Evolutionary conservation across 306 rosid genomes (phyloP), one percentile per base, ranked within the genome.

Genomic region (Dryas drummondii): DNA sequence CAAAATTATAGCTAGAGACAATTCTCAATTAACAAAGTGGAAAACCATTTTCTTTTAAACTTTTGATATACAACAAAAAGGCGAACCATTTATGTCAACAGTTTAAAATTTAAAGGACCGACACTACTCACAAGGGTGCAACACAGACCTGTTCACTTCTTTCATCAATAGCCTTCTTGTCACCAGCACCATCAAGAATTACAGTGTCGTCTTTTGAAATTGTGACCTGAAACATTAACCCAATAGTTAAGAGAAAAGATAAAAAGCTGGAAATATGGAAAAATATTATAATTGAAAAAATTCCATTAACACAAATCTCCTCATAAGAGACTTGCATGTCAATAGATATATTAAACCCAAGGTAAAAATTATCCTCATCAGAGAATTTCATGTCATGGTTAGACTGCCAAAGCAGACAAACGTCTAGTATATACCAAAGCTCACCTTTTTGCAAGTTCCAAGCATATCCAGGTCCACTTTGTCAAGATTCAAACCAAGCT

Each of bases 131-230:
- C 74, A 56, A 53, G 41, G 32, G 68, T 48, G 64, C 59, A 9
- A 78, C 41, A 82, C 81, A 75, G 63, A 91, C 98, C 98, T 91
- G 98, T 59, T 94, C 98, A 73, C 96, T 91, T 91, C 98, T 90
- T 80, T 94, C 97, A 79, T 94, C 98, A 19, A 94, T 84, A 4
- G 74, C 60, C 82, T 84, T 87, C 89, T 94, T 94, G 87, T 94
- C 97, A 76, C 97, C 98, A 17, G 93, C 91, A 48, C 97, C 98
- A 10, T 94, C 97, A 72, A 94, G 97, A 87, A 94, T 86, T 70
- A 94, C 97, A 22, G 97, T 90, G 84, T 94, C 98, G 80, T 94
- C 98, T 79, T 94, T 94, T 40, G 98, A 94, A 81, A 94, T 71
- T n/a, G 98, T 88, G 76, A 90, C 82, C 98, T 94, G 69, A 53